Evolutionary conservation across 1,284 basidiomycete species (phyloP).

Genomic region (Trametes polyzona): DNA sequence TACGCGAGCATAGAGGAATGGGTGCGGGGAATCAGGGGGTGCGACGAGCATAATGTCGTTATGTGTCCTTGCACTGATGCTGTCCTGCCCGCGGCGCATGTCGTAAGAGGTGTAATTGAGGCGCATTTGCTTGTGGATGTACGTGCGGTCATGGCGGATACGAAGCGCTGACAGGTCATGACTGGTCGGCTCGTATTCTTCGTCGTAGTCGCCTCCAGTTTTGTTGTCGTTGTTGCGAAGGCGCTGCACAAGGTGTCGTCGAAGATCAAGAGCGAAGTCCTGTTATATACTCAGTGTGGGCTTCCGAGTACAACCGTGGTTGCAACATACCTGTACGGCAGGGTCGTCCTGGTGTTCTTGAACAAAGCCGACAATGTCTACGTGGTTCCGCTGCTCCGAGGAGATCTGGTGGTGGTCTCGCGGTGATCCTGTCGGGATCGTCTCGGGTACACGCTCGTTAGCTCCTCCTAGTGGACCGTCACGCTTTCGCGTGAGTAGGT

Average conservation of each 20-base stretch:
- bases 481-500: not conserved
- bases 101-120: constrained; percentile 52
- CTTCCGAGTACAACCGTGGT: too few species aligned
- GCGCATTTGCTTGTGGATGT: constrained; percentile 29
- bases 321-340: constrained; percentile 21
- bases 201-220: not conserved
- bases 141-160: constrained; percentile 32
- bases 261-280: not conserved
- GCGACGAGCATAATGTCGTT: constrained; percentile 40
- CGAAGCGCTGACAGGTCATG: constrained; percentile 13
- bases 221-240: not conserved
- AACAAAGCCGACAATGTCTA: constrained; percentile 15
- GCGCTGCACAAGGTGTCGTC: not conserved
- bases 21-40: constrained; percentile 5
- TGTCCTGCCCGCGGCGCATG: constrained; percentile 40
- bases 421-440: not conserved
- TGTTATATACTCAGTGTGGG: not conserved
- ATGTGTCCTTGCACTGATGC: constrained; percentile 37
- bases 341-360: constrained; percentile 16
- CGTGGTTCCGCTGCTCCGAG: constrained; percentile 1
- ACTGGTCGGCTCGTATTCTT: not conserved
- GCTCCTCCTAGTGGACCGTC: not conserved
- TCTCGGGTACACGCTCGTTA: not conserved
- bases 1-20: constrained; percentile 26
- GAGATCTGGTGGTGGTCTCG: constrained; percentile 21